These are phyloP conservation scores for Suaeda aralocaspica DNA, from an alignment of 148 eudicot species.

Conservation along the genomic window DNA sequence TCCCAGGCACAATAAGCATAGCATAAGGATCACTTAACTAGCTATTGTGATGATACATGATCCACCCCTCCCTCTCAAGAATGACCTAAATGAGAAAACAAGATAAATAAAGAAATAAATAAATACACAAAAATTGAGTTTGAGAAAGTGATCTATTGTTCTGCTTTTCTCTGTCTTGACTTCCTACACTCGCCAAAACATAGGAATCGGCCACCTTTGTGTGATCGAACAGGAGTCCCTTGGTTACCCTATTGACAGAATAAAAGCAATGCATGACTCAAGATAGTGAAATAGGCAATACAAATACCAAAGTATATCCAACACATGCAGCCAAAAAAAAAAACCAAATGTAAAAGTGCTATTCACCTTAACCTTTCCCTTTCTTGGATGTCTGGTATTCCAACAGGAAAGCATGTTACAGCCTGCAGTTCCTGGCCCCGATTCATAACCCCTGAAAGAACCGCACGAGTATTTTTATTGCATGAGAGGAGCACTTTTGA, in stretches of 20 bases:
- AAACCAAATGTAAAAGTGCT: background rate
- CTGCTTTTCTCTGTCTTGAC: constrained; percentile 32
- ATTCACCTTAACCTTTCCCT: constrained; percentile 60
- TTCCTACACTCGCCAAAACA: constrained; percentile 68
- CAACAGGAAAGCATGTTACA: constrained; percentile 85
- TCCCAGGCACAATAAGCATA: constrained; percentile 6
- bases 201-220: constrained; percentile 48
- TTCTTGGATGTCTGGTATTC: constrained; percentile 51
- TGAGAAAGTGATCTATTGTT: constrained; percentile 6
- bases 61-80: constrained; percentile 17
- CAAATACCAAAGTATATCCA: background rate
- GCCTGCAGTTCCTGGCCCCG: constrained; percentile 68
- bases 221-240: constrained; percentile 37
- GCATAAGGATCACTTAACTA: constrained; percentile 22
- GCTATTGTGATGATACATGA: constrained; percentile 15
- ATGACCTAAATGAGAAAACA: constrained; percentile 15
- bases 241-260: constrained; percentile 46
- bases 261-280: background rate
- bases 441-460: constrained; percentile 76
- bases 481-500: background rate
- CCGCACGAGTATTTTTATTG: constrained; percentile 2
- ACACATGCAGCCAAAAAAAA: background rate
- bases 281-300: background rate
- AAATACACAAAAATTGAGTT: constrained; percentile 19
- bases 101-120: constrained; percentile 3